phyloP scores from a whole-genome alignment of 2,329 filamentous ascomycete species.

The Epichloe sibirici region DNA sequence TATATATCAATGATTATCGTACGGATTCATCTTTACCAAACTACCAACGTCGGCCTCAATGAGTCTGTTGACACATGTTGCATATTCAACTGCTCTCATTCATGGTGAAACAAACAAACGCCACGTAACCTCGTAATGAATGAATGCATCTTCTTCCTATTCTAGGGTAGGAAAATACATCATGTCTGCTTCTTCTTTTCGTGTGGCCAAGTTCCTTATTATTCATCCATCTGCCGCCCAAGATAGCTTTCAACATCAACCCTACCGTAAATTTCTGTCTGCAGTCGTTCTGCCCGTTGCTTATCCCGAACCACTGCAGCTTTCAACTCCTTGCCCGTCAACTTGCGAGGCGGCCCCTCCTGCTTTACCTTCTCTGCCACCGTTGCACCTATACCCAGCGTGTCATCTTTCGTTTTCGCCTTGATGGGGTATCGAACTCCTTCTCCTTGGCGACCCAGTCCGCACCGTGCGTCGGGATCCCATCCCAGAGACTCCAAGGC shows the following conservation, averaged over 20 bases:
- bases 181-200: neutral
- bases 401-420: slow-evolving; percentile 58
- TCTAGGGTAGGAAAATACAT: neutral
- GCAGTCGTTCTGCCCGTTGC: slow-evolving; percentile 49
- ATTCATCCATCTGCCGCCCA: slow-evolving; percentile 25
- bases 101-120: too few species aligned
- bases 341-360: slow-evolving; percentile 42
- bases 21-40: too few species aligned
- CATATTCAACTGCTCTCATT: too few species aligned
- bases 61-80: too few species aligned
- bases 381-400: slow-evolving; percentile 54
- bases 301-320: slow-evolving; percentile 34
- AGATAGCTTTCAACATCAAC: slow-evolving; percentile 70
- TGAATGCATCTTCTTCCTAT: too few species aligned
- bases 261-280: slow-evolving; percentile 59
- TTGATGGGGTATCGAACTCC: slow-evolving; percentile 71
- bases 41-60: too few species aligned
- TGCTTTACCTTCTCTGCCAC: slow-evolving; percentile 17
- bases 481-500: slow-evolving; percentile 58
- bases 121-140: too few species aligned
- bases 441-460: slow-evolving; percentile 58
- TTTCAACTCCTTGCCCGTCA: slow-evolving; percentile 41
- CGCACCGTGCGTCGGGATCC: slow-evolving; percentile 59
- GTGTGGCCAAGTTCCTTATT: neutral
- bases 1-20: neutral